These are phyloP conservation scores for Candida albicans DNA, from an alignment of 1,139 yeast species.

Conservation along the genomic window DNA sequence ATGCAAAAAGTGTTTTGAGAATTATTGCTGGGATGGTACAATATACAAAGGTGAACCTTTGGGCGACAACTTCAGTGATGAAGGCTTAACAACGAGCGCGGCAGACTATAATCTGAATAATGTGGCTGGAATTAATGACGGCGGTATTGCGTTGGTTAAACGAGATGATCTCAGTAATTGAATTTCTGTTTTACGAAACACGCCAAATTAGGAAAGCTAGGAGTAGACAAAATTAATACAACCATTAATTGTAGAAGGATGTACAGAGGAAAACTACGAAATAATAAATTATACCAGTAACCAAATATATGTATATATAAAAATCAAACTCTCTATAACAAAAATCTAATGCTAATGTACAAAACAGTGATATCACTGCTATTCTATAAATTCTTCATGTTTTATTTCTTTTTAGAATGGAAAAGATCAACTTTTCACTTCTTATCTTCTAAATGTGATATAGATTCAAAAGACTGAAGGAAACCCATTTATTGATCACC, in stretches of 20 bases:
- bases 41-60: conserved; percentile 6
- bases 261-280: no score
- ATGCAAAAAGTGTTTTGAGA: conserved; percentile 38
- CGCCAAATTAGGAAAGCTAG: no score
- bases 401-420: not conserved
- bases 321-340: no score
- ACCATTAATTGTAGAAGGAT: no score
- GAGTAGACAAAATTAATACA: no score
- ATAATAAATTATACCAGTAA: no score
- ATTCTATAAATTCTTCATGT: not conserved
- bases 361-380: no score
- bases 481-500: conserved; percentile 1
- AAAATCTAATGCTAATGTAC: no score
- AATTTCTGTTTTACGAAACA: no score
- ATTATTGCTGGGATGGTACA: conserved; percentile 46
- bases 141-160: conserved; percentile 7
- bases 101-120: conserved; percentile 10
- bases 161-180: not conserved
- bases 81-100: conserved; percentile 13
- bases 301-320: no score
- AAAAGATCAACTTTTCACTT: conserved; percentile 2
- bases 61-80: conserved; percentile 47
- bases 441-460: not conserved
- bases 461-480: not conserved
- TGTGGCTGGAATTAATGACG: conserved; percentile 13